Evolutionary conservation across 108 stramenopile genomes (phyloP).

Genomic region (Skeletonema costatum): DNA sequence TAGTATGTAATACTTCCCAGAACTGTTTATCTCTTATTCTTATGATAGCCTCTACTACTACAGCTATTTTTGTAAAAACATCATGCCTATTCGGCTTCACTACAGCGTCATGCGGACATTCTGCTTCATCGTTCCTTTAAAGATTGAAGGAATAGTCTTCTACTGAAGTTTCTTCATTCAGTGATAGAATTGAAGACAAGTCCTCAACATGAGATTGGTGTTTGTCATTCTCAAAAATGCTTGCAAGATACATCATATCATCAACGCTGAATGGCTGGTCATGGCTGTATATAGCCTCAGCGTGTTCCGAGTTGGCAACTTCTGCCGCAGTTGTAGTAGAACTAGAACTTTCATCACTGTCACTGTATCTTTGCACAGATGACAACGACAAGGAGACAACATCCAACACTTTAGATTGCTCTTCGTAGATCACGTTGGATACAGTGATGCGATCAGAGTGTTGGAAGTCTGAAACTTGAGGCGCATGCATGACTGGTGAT

Average conservation of each 20-base stretch:
- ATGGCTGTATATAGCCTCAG: not conserved
- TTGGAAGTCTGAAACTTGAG: not conserved
- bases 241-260: conserved; percentile 3
- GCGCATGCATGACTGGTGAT: not conserved
- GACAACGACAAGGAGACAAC: not conserved
- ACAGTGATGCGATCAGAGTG: not conserved
- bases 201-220: not conserved
- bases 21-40: too few relatives aligned
- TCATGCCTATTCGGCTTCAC: not conserved
- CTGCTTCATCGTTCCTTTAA: not conserved
- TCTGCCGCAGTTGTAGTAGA: not conserved
- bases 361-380: not conserved
- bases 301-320: not conserved
- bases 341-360: too few relatives aligned
- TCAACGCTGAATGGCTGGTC: not conserved
- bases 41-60: too few relatives aligned
- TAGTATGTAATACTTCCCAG: too few relatives aligned
- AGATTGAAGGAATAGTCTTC: conserved; percentile 33
- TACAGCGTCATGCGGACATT: not conserved
- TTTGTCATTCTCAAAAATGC: conserved; percentile 2
- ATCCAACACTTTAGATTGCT: not conserved
- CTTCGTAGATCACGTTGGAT: not conserved
- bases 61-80: too few relatives aligned
- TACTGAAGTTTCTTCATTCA: not conserved
- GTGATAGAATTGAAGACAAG: not conserved